Evolutionary conservation across 2,329 filamentous ascomycete genomes (phyloP), one percentile per base, ranked within the genome.

Genomic region (Fusarium verrucosum): DNA sequence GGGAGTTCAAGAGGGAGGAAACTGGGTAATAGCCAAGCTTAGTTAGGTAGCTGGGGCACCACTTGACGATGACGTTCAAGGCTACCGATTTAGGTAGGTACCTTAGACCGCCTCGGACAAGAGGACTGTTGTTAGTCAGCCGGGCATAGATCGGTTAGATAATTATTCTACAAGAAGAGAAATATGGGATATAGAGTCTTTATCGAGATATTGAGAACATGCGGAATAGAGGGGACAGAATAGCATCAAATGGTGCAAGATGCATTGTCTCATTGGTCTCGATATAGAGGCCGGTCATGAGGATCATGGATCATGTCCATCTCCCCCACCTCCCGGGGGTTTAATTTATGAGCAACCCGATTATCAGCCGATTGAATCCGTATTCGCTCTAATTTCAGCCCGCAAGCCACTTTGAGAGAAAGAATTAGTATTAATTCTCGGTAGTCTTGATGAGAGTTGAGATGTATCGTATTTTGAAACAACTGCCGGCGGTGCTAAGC

Each of bases 41-140:
- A 52, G 37, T 53, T 65, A 50, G 37, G 51, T 65, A 50, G 62
- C 49, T 60, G 50, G 60, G 65, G 50, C 37, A 42, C 50, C 32
- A 26, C 40, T 56, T 40, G 50, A 57, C 53, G 62, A 70, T 70
- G 68, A 70, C 68, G 68, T 70, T 69, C 60, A 33, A 59, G 65
- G 65, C 43, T 58, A 28, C 22, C 28, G 38, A 41, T 45, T 28
- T 26, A 30, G 47, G 43, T 32, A 53, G 20, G 30, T 52, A 52
- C 50, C n/a, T n/a, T n/a, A 60, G 58, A n/a, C n/a, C n/a, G n/a
- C n/a, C n/a, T n/a, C n/a, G 55, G 49, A 40, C 59, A 19, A 28
- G 46, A 42, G 28, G 38, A 45, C 20, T 36, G 45, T 45, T 47
- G 55, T 70, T 67, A 70, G 62, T 70, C 50, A 70, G 61, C 68